These are phyloP conservation scores for Aureobasidium vineae DNA, from an alignment of 2,329 filamentous ascomycete genomes.

Conservation along the genomic window DNA sequence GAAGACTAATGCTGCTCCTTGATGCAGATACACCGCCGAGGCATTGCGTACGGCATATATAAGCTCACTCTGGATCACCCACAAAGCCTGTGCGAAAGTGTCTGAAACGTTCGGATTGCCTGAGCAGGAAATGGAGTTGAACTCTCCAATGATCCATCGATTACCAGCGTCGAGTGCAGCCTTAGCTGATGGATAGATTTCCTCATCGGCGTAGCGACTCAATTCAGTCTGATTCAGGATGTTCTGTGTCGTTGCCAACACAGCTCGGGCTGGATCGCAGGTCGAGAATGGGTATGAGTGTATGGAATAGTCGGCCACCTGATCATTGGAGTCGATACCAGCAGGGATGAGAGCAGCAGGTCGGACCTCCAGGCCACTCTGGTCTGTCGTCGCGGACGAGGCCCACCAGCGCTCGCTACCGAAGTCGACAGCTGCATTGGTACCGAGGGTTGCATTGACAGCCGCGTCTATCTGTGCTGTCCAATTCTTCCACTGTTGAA, in stretches of 20 bases:
- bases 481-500: conserved; percentile 37
- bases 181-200: conserved; percentile 35
- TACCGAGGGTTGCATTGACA: conserved; percentile 28
- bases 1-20: conserved; percentile 36
- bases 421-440: conserved; percentile 10
- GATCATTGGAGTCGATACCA: conserved; percentile 32
- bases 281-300: conserved; percentile 37
- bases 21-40: conserved; percentile 41
- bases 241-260: conserved; percentile 34
- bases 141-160: conserved; percentile 42
- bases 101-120: conserved; percentile 44
- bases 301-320: conserved; percentile 36
- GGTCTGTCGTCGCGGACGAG: conserved; percentile 36
- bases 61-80: conserved; percentile 43
- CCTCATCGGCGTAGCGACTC: conserved; percentile 32
- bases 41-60: conserved; percentile 44
- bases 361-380: conserved; percentile 33
- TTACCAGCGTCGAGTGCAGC: conserved; percentile 34
- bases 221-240: conserved; percentile 37
- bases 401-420: conserved; percentile 34
- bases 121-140: conserved; percentile 45
- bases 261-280: conserved; percentile 33
- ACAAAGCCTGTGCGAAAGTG: conserved; percentile 45
- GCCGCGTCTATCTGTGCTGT: conserved; percentile 34
- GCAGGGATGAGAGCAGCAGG: conserved; percentile 36